Conservation (phyloP, 2,329 filamentous ascomycete genomes). For the Sphaceloma murrayae region DNA sequence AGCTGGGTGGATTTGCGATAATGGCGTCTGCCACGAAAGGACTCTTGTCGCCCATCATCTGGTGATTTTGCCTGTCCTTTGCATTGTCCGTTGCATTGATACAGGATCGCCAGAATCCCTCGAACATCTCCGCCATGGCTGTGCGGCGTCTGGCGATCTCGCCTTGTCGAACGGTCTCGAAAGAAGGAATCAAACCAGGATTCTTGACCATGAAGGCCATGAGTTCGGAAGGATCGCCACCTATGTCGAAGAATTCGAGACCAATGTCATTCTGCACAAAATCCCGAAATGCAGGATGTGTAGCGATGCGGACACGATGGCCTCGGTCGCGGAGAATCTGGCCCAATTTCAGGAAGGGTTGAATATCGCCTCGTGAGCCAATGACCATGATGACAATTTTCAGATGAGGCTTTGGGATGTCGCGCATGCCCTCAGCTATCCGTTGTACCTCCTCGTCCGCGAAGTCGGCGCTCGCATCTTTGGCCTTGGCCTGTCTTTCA, state of each 20-base stretch:
- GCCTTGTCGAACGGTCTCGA: constrained; percentile 62
- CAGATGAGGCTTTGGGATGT: constrained; percentile 39
- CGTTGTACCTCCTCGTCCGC: constrained; percentile 22
- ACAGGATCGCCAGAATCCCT: constrained; percentile 73
- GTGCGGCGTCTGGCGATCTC: constrained; percentile 59
- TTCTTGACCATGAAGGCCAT: constrained; percentile 91
- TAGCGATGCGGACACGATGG: constrained; percentile 68
- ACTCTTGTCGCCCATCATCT: constrained; percentile 53
- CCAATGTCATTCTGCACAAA: constrained; percentile 64
- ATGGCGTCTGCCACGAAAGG: constrained; percentile 68
- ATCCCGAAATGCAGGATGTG: constrained; percentile 65
- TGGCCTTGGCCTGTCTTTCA: not conserved
- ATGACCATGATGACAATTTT: constrained; percentile 82
- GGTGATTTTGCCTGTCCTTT: constrained; percentile 46
- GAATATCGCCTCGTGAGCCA: constrained; percentile 68
- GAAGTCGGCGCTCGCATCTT: constrained; percentile 15
- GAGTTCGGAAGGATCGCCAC: constrained; percentile 67
- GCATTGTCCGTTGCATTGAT: constrained; percentile 64
- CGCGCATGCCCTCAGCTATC: constrained; percentile 20
- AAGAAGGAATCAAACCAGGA: constrained; percentile 62
- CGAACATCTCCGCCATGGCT: constrained; percentile 72
- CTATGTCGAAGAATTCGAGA: constrained; percentile 71
- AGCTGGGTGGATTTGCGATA: constrained; percentile 72
- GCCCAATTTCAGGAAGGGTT: constrained; percentile 68
- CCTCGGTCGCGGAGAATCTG: constrained; percentile 63